phyloP scores from a whole-genome alignment of 352 stramenopile species.

The Albugo laibachii region DNA sequence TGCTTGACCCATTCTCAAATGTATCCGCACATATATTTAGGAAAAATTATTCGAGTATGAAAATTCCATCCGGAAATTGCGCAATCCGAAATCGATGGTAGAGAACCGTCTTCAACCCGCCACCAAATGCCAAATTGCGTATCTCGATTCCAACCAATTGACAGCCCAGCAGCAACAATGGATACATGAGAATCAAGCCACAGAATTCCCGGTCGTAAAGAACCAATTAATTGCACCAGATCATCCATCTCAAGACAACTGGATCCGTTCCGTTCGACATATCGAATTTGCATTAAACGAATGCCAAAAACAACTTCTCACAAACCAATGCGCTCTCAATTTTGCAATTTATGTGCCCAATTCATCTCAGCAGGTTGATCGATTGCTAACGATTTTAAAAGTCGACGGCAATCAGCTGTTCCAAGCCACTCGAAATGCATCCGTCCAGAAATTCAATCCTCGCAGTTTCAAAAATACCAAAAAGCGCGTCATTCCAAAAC shows the following conservation, averaged over 20 bases:
- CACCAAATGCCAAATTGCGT: slow-evolving; percentile 27
- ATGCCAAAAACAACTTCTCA: slow-evolving; percentile 18
- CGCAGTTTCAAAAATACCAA: background rate
- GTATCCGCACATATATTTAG: slow-evolving; percentile 9
- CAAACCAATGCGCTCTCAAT: slow-evolving; percentile 45
- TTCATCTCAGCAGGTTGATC: slow-evolving; percentile 20
- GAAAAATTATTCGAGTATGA: slow-evolving; percentile 75
- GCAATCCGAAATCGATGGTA: slow-evolving; percentile 1
- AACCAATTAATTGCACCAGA: slow-evolving; percentile 41
- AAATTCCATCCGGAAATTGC: slow-evolving; percentile 18
- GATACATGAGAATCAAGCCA: slow-evolving; percentile 17
- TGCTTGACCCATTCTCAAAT: too few species aligned
- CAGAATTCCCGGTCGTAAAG: slow-evolving; percentile 21
- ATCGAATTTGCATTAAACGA: slow-evolving; percentile 32
- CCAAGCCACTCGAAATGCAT: background rate
- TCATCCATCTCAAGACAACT: slow-evolving; percentile 30
- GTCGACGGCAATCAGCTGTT: background rate
- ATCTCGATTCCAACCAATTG: slow-evolving; percentile 13
- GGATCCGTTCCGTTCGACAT: slow-evolving; percentile 40
- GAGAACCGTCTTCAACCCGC: slow-evolving; percentile 10
- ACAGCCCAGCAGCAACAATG: slow-evolving; percentile 10
- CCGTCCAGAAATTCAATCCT: background rate
- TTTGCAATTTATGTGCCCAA: slow-evolving; percentile 66
- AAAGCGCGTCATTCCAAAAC: slow-evolving; percentile 1
- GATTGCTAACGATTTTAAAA: slow-evolving; percentile 24